Evolutionary conservation across 768 basidiomycete genomes (phyloP), one percentile per base, ranked within the genome.

Genomic region (Erythrobasidium yunnanense): DNA sequence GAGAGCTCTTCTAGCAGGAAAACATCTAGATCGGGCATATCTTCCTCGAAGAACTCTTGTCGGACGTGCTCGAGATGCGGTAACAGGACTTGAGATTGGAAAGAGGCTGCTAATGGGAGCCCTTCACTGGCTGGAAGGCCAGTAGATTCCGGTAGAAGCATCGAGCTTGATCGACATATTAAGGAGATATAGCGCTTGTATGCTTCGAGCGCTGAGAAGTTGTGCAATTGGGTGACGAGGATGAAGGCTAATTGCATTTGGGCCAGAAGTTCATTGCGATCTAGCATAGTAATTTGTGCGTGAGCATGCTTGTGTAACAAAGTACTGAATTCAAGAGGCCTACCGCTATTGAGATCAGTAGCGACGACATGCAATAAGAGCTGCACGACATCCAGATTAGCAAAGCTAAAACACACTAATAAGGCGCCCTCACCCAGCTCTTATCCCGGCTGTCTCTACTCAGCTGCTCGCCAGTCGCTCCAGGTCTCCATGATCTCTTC

Each of bases 221-320:
- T 77, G 65, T 77, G 76, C 1, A 79, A 67, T 68, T 77, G 71
- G 22, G 77, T 70, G 45, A 78, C 73, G 60, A 77, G 68, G 51
- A 77, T 53, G 67, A 79, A 79, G 15, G 77, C 66, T 22, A 78
- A 74, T 55, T 78, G 75, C 0, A 78, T 66, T 32, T 79, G 73
- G 11, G 68, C 75, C 8, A 78, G 67, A 1, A 79, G 70, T 25
- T 69, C 70, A 11, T 65, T 23, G 4, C 72, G 67, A 23, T 77
- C 77, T 77, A n/a, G n/a, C n/a, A n/a, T n/a, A n/a, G n/a, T n/a
- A n/a, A n/a, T n/a, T n/a, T n/a, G n/a, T n/a, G n/a, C n/a, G n/a
- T n/a, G n/a, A n/a, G n/a, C n/a, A n/a, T n/a, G n/a, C n/a, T n/a
- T n/a, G n/a, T n/a, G n/a, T n/a, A n/a, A n/a, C n/a, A 13, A 18